Base-by-base conservation (phyloP, 192 early-diverging fungal species). In the Phlyctochytrium arcticum region DNA sequence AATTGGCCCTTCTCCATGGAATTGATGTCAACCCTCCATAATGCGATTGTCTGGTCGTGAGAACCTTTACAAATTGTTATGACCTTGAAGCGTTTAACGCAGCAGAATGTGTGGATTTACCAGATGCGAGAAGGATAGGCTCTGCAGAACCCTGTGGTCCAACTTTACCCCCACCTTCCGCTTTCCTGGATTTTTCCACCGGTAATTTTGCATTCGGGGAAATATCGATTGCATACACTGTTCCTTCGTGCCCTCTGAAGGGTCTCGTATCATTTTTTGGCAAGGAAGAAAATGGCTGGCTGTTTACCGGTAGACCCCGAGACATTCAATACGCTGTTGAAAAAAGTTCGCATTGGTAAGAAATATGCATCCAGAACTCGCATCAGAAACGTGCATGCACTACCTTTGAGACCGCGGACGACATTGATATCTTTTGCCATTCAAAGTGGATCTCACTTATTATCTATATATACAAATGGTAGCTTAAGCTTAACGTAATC, bases 41-140 rank as follows among this genome's bases (percentile, higher is more conserved):
- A 36, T 3, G 61, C n/a, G 2, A 80, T 75, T 1, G 42, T 64
- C 57, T 80, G 74, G 62, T 82, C 80, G 58, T 82, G 80, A 12
- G 80, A 82, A 19, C 80, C 80, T 80, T 29, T 32, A 27, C 21
- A 3, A n/a, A 23, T 9, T 15, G 23, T 17, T 4, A 12, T 27
- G 0, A 59, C 6, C 23, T 37, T 10, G 15, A 17, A 19, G 51
- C 4, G 3, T 35, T 21, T 44, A 1, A 57, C 27, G 4, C 33
- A 57, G 39, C 26, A 48, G 47, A 23, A 32, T 3, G 3, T 15
- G 35, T 46, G 12, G 6, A 35, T 7, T 34, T 24, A 35, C 9
- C 21, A 19, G 46, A 36, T 12, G 27, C 19, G 9, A 70, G 10
- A 23, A 19, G 21, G 6, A 23, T 51, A 21, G 5, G 46, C 35